Evolutionary conservation across 2,329 filamentous ascomycete species (phyloP), one percentile per base, ranked within the genome.

Genomic region (Clonostachys chloroleuca): DNA sequence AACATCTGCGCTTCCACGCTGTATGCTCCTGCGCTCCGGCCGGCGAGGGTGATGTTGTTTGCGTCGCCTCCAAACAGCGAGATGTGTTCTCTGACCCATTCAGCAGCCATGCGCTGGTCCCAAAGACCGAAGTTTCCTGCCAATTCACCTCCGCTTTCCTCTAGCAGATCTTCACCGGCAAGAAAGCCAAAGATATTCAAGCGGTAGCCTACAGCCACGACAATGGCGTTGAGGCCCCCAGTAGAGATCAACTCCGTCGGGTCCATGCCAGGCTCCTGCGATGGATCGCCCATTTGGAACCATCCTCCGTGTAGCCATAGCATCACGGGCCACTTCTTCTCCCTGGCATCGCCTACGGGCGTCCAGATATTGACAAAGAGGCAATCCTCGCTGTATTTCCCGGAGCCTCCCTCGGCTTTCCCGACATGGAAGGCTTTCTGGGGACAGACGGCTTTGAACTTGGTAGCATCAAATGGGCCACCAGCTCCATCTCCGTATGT

Each of bases 81-180:
- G 43, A 79, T 74, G 49, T 78, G 70, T 6, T 68, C 57, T 34
- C 73, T 63, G 0, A 76, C 68, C 77, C 77, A 81, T 54, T 77
- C 64, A 9, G 77, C 57, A 1, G 75, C 75, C 12, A 72, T 58
- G 3, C 70, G 59, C 51, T 79, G 75, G 50, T 81, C 77, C 55
- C 66, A 69, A 1, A 73, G 58, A 2, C 70, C 70, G 49, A 64
- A 68, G 49, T 73, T 73, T 2, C 68, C 52, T 6, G 24, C 24
- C 24, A 9, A 30, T 10, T 10, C 24, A 30, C 24, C 24, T 33
- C 52, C 58, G 34, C 57, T 59, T 8, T 64, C 59, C 1, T 46
- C 42, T 2, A 58, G 44, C 5, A 74, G 59, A 12, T 69, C 64
- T 5, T 63, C 48, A 3, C 71, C 66, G 1, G 70, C 67, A 5